Evolutionary conservation across 2,329 filamentous ascomycete species (phyloP), one percentile per base, ranked within the genome.

Genomic region (Fusarium haematococcum): DNA sequence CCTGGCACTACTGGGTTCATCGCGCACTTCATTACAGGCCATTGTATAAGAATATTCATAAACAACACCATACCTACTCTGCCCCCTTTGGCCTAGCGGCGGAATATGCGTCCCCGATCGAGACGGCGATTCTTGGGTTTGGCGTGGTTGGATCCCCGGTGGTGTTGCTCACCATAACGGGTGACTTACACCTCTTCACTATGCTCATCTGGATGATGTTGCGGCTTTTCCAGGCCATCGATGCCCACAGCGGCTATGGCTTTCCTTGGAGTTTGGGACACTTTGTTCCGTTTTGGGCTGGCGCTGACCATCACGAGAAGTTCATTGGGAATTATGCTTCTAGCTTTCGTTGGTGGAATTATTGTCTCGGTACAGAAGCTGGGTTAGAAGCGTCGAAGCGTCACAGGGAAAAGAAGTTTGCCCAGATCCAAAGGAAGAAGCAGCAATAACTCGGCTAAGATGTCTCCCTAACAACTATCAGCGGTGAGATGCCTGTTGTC

Each of bases 261-360:
- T 98, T 99, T 86, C 97, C 97, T 70, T 99, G 95, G 95, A 96
- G 93, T 81, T 86, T 99, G 85, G 95, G 95, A 84, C 94, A 98
- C 85, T 93, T 98, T 88, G 86, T 99, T 61, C 97, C 97, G 37
- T 95, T 99, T 90, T 99, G 97, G 97, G 96, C 96, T 66, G 97
- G 97, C 72, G 97, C 97, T 65, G 92, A 97, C 79, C 96, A 98
- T 86, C 97, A 99, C 86, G 97, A 99, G 88, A 95, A 95, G 83
- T 99, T 99, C 86, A 95, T 99, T 73, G 97, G 97, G 79, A 99
- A 99, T 88, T 99, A 98, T 83, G 88, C 96, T 60, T 98, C 95
- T 82, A 97, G 94, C 88, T 99, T 99, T 91, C 91, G 96, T 84
- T 99, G 97, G 97, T 99, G 97, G 97, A 97, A 99, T 86, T 97